phyloP scores from a whole-genome alignment of 1,284 basidiomycete genomes.

The Trichosporon sp. region DNA sequence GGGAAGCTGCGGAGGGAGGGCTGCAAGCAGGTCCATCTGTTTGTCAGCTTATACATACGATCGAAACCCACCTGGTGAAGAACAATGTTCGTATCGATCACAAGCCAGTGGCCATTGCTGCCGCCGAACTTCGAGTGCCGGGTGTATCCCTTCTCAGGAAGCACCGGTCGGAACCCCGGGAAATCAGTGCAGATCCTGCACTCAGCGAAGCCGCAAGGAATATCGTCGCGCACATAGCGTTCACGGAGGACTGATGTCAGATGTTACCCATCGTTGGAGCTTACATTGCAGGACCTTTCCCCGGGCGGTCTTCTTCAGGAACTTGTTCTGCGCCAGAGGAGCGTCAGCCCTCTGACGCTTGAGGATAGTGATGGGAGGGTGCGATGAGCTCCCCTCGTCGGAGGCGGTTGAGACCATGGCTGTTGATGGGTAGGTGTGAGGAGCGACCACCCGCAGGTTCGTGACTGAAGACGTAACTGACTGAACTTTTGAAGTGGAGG shows the following conservation, averaged over 20 bases:
- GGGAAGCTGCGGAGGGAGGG: slow-evolving; percentile 69
- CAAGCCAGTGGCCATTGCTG: slow-evolving; percentile 69
- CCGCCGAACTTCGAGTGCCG: slow-evolving; percentile 57
- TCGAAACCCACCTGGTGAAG: slow-evolving; percentile 71
- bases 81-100: slow-evolving; percentile 96
- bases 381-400: slow-evolving; percentile 24
- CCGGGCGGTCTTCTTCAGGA: slow-evolving; percentile 89
- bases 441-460: background rate
- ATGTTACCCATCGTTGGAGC: slow-evolving; percentile 27
- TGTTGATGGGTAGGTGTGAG: background rate
- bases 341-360: slow-evolving; percentile 74
- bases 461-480: slow-evolving; percentile 8
- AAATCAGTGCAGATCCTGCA: slow-evolving; percentile 66
- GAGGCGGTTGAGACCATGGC: slow-evolving; percentile 33
- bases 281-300: slow-evolving; percentile 92
- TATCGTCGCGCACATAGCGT: slow-evolving; percentile 89
- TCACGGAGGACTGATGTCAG: slow-evolving; percentile 75
- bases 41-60: slow-evolving; percentile 3
- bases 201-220: slow-evolving; percentile 79
- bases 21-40: slow-evolving; percentile 90
- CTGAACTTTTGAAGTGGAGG: slow-evolving; percentile 18
- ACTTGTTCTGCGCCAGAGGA: slow-evolving; percentile 78
- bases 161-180: slow-evolving; percentile 56
- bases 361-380: slow-evolving; percentile 67
- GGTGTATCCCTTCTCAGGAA: slow-evolving; percentile 62